Base-by-base conservation (phyloP, 2,329 filamentous ascomycete species). In the Fonsecaea pedrosoi region DNA sequence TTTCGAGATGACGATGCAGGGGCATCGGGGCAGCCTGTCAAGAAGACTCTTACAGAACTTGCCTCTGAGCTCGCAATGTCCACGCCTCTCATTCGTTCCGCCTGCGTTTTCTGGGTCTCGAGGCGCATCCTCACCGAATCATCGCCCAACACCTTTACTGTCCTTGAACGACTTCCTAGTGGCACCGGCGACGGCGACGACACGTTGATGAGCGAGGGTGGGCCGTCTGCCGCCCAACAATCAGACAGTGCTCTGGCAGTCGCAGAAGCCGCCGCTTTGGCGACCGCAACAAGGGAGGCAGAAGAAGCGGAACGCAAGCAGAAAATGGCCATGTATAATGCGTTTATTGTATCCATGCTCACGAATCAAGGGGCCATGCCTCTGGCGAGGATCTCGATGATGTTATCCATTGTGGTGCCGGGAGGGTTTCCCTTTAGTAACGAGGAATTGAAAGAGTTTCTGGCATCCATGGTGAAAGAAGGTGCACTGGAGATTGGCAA, bases 331-430 rank as follows among this genome's bases (percentile, higher is more conserved):
- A 85, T 97, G 45, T 97, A 97, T 78, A 92, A 91, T 87, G 90
- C 94, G 74, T 98, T 97, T 77, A 93, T 99, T 66, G 83, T 93
- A 64, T 92, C 92, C 60, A 98, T 99, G 95, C 82, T 99, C 78
- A 97, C 92, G 69, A 97, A 97, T 78, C 90, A 92, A 73, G 90
- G 90, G 18, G 87, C 90, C 34, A 95, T 97, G 91, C 89, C 91
- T 59, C 81, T 94, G 66, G 84, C 84, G 63, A 87, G 93, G 76
- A 96, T 99, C 71, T 85, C 89, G 8, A 96, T 94, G 90, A 97
- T 98, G 92, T 85, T 99, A 84, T 92, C 92, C 79, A 94, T 98
- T 85, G 86, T 94, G 66, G 88, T 97, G 60, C 87, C 91, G 0
- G 92, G 92, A 12, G 94, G 93, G 1, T 97, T 97, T 76, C 87